Percentiles rank a stretch among this genome's conserved stretches.
Evolutionary conservation across 2,329 filamentous ascomycete genomes (phyloP).

Genomic region (Paramyrothecium sp.): DNA sequence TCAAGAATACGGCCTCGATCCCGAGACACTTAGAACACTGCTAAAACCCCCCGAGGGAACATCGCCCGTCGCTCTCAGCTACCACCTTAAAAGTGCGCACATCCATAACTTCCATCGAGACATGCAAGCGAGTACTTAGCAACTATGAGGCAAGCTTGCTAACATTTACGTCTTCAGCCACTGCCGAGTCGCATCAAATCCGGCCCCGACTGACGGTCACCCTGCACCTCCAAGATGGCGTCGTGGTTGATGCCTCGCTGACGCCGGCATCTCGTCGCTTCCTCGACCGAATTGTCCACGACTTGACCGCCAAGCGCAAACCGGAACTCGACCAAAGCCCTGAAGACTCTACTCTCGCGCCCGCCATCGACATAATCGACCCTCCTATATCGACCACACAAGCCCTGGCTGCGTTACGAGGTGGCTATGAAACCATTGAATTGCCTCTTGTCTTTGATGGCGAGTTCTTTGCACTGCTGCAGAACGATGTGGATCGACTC

Average conservation of each 20-base stretch:
- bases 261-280: conserved; percentile 64
- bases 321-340: neutral
- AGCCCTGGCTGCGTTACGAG: neutral
- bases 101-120: too few species aligned
- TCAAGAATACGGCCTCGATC: conserved; percentile 67
- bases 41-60: conserved; percentile 48
- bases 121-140: too few species aligned
- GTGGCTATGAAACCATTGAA: conserved; percentile 50
- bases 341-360: neutral
- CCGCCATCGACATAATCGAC: neutral
- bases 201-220: conserved; percentile 70
- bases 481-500: conserved; percentile 67
- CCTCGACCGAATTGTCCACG: conserved; percentile 58
- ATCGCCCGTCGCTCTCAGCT: conserved; percentile 38
- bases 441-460: conserved; percentile 74
- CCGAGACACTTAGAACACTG: conserved; percentile 66
- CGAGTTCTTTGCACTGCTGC: conserved; percentile 77
- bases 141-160: too few species aligned
- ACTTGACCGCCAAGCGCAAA: conserved; percentile 23
- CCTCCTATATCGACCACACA: neutral
- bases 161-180: conserved; percentile 18
- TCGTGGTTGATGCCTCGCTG: conserved; percentile 66
- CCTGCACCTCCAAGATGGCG: conserved; percentile 64
- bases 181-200: conserved; percentile 45
- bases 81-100: neutral